phyloP scores from a whole-genome alignment of 768 basidiomycete genomes.

The Neoboletus subvelutipes region DNA sequence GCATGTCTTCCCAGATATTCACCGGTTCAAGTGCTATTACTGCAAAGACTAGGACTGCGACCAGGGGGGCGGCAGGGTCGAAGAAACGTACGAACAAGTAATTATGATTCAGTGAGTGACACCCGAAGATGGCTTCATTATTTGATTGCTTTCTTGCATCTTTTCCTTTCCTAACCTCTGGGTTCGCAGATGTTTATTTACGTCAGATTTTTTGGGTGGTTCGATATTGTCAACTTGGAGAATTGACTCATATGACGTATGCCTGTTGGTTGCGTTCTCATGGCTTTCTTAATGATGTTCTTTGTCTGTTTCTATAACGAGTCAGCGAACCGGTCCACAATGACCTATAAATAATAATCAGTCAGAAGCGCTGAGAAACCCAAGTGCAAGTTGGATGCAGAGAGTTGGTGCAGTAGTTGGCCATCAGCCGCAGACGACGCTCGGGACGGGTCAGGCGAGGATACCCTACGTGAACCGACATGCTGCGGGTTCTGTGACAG shows the following conservation, averaged over 20 bases:
- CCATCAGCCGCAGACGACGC: too few species aligned
- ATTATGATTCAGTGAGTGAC: background rate
- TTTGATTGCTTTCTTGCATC: background rate
- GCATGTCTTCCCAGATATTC: constrained; percentile 1
- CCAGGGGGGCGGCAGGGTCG: background rate
- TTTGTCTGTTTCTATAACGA: background rate
- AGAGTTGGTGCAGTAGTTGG: too few species aligned
- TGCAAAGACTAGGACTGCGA: constrained; percentile 1
- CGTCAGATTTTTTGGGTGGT: constrained; percentile 1
- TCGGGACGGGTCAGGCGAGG: background rate
- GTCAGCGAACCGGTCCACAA: background rate
- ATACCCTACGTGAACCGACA: too few species aligned
- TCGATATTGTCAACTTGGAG: background rate
- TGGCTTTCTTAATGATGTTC: background rate
- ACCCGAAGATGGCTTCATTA: background rate
- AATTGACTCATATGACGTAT: background rate
- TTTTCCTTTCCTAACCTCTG: background rate
- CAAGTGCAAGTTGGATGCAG: too few species aligned
- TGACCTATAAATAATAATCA: background rate
- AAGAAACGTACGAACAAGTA: constrained; percentile 1
- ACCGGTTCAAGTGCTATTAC: background rate
- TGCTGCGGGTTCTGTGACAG: background rate
- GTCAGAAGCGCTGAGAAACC: constrained; percentile 11
- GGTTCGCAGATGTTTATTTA: background rate
- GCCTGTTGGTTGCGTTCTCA: background rate